Evolutionary conservation across 345 rosid genomes (phyloP).

Genomic region (Aquilaria yunnanensis): DNA sequence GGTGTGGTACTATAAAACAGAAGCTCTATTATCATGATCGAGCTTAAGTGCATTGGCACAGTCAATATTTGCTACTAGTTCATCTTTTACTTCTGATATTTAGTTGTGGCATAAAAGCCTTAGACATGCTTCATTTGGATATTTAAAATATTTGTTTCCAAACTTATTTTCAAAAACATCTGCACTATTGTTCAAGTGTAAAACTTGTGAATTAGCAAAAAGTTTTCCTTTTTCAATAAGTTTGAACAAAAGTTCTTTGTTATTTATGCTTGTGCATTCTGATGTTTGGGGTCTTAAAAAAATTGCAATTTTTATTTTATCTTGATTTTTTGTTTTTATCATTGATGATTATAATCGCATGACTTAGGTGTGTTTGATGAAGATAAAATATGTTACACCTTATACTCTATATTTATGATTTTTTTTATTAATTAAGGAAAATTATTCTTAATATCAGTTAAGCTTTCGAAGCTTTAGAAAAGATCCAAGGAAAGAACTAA

Average conservation of each 20-base stretch:
- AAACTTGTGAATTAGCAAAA: no score
- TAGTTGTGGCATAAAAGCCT: background rate
- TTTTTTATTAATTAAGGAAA: no score
- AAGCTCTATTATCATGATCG: background rate
- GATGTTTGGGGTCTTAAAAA: slow-evolving; percentile 1
- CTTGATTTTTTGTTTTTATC: slow-evolving; percentile 1
- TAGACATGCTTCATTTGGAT: background rate
- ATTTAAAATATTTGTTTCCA: background rate
- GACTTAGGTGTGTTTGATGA: slow-evolving; percentile 1
- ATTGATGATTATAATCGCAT: slow-evolving; percentile 6
- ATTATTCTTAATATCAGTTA: no score
- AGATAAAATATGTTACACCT: background rate
- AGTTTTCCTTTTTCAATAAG: no score
- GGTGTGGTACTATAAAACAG: background rate
- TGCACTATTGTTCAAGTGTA: no score
- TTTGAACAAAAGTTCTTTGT: no score
- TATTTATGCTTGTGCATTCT: background rate
- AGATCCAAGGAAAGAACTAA: no score
- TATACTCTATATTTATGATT: no score
- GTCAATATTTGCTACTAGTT: no score
- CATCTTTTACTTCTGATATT: background rate
- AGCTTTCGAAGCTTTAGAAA: no score
- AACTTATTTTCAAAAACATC: background rate
- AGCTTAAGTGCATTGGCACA: background rate
- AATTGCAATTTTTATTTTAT: background rate